These are phyloP conservation scores for Termitomyces sp. DNA, from an alignment of 768 basidiomycete species.

Conservation along the genomic window DNA sequence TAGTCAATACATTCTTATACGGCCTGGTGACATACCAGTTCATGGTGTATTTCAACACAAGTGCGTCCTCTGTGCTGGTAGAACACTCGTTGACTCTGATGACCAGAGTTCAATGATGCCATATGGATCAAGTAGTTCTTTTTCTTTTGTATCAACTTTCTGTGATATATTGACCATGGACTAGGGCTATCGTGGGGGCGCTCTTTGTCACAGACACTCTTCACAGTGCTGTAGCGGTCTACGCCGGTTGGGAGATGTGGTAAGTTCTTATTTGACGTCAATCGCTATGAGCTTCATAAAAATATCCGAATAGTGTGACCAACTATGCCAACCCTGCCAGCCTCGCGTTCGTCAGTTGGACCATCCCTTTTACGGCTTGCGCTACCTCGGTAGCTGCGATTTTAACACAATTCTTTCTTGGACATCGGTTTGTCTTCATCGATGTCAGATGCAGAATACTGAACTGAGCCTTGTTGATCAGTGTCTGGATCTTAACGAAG, in stretches of 20 bases:
- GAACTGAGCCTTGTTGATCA: constrained; percentile 5
- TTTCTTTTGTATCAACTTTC: not conserved
- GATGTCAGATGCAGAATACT: not conserved
- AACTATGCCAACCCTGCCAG: constrained; percentile 35
- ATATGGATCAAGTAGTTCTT: constrained; percentile 23
- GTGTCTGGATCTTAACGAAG: constrained; percentile 34
- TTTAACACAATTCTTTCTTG: constrained; percentile 48
- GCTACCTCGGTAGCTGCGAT: constrained; percentile 44
- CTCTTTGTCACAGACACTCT: constrained; percentile 30
- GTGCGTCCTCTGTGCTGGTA: constrained; percentile 11
- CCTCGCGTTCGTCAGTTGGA: constrained; percentile 39
- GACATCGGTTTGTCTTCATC: constrained; percentile 33
- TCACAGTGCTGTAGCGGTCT: constrained; percentile 31
- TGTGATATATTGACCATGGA: not conserved
- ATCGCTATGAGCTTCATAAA: not conserved
- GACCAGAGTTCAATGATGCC: constrained; percentile 31
- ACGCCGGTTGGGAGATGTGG: constrained; percentile 27
- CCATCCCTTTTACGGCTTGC: constrained; percentile 46
- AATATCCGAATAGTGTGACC: constrained; percentile 27
- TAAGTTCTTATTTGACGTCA: not conserved
- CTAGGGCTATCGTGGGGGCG: constrained; percentile 25
- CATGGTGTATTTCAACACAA: constrained; percentile 25
- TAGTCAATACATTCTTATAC: constrained; percentile 27
- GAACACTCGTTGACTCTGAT: not conserved
- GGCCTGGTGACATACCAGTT: constrained; percentile 39